Percentiles rank a stretch among this genome's conserved stretches.
These are phyloP conservation scores for Nyctanthes arbortristis DNA, from an alignment of 257 asterid species.

Conservation along the genomic window DNA sequence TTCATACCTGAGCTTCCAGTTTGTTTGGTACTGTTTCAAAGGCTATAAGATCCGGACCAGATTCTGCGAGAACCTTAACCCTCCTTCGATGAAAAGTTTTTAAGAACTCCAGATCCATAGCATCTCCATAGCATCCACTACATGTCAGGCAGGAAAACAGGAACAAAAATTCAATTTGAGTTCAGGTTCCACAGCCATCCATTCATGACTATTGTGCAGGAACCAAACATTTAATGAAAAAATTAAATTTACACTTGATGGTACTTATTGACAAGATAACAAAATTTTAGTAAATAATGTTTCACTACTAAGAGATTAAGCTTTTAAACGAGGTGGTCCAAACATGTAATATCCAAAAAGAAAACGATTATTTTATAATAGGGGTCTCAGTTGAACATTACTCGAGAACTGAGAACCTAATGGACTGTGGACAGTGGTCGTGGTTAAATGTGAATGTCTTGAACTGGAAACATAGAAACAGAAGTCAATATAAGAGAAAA, in stretches of 20 bases:
- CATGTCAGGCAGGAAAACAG: not conserved
- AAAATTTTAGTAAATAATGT: too few species aligned
- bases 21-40: slow-evolving; percentile 47
- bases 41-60: slow-evolving; percentile 43
- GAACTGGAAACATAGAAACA: not conserved
- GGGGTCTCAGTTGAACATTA: not conserved
- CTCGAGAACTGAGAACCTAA: not conserved
- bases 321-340: not conserved
- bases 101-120: slow-evolving; percentile 33
- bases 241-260: too few species aligned
- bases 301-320: too few species aligned
- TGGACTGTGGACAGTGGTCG: not conserved
- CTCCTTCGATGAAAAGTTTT: slow-evolving; percentile 45
- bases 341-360: not conserved
- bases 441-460: not conserved
- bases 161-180: not conserved
- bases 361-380: not conserved
- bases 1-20: slow-evolving; percentile 43
- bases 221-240: too few species aligned
- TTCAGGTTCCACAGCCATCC: too few species aligned
- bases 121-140: slow-evolving; percentile 47
- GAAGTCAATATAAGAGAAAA: not conserved
- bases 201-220: too few species aligned
- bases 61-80: slow-evolving; percentile 39
- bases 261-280: too few species aligned